Conservation (phyloP, 495 filamentous ascomycete genomes). For the Hyphodiscus hymeniophilus region DNA sequence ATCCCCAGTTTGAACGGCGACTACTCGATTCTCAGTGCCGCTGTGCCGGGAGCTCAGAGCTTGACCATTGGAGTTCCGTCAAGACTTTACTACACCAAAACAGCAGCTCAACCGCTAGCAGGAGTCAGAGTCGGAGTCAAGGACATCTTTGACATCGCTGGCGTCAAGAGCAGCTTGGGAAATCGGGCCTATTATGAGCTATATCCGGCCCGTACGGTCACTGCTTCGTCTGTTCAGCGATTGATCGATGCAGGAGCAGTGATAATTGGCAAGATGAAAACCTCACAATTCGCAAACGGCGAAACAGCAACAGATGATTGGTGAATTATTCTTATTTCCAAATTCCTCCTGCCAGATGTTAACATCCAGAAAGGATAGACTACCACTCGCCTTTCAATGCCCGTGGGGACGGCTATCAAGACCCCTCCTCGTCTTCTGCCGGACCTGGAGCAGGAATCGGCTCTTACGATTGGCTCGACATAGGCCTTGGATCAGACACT, state of each 20-base stretch:
- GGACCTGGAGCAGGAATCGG: slow-evolving; percentile 40
- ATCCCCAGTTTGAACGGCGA: slow-evolving; percentile 23
- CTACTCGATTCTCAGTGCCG: slow-evolving; percentile 34
- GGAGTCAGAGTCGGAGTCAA: slow-evolving; percentile 51
- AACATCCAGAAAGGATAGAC: slow-evolving; percentile 26
- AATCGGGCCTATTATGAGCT: slow-evolving; percentile 48
- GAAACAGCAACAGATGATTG: slow-evolving; percentile 27
- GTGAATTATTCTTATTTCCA: too few species aligned
- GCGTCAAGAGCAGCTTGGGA: slow-evolving; percentile 44
- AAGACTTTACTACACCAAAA: slow-evolving; percentile 42
- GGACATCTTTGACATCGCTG: slow-evolving; percentile 51
- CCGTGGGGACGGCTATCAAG: slow-evolving; percentile 48
- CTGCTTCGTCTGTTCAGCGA: slow-evolving; percentile 40
- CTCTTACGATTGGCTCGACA: slow-evolving; percentile 49
- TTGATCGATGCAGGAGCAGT: slow-evolving; percentile 52
- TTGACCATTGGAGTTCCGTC: slow-evolving; percentile 40
- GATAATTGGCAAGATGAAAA: slow-evolving; percentile 52
- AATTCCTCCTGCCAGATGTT: too few species aligned
- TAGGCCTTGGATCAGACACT: slow-evolving; percentile 40
- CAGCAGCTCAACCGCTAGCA: slow-evolving; percentile 32
- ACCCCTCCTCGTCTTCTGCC: slow-evolving; percentile 36
- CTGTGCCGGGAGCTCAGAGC: slow-evolving; percentile 18
- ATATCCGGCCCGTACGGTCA: slow-evolving; percentile 37
- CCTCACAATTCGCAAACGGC: slow-evolving; percentile 50
- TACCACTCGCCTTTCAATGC: slow-evolving; percentile 48